These are phyloP conservation scores for Polygonum aviculare DNA, from an alignment of 148 eudicot species.

Conservation along the genomic window DNA sequence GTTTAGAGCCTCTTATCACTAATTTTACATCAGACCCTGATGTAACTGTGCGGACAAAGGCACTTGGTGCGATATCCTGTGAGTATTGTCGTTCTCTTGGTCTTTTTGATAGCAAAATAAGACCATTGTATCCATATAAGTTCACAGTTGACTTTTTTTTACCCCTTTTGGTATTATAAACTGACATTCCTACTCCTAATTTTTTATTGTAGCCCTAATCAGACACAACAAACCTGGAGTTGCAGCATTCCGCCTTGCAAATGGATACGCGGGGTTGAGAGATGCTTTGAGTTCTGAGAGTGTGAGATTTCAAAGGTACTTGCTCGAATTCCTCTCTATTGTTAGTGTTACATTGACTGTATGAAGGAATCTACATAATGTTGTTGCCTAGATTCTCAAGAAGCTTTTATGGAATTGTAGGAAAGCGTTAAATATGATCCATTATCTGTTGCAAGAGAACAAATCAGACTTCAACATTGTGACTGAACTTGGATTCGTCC, in stretches of 20 bases:
- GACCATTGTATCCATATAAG: not conserved
- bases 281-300: slow-evolving; percentile 78
- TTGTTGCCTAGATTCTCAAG: not conserved
- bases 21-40: slow-evolving; percentile 81
- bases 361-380: not conserved
- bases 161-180: not conserved
- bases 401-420: slow-evolving; percentile 30
- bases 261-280: slow-evolving; percentile 76
- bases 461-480: slow-evolving; percentile 39
- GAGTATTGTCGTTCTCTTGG: slow-evolving; percentile 21
- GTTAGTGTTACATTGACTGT: not conserved
- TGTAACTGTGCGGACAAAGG: slow-evolving; percentile 58
- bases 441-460: slow-evolving; percentile 65
- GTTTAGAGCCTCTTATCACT: slow-evolving; percentile 60
- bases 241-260: slow-evolving; percentile 84
- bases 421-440: slow-evolving; percentile 90
- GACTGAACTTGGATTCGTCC: slow-evolving; percentile 74
- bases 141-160: not conserved
- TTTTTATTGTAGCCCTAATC: slow-evolving; percentile 51
- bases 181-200: not conserved
- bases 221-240: slow-evolving; percentile 83
- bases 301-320: slow-evolving; percentile 76
- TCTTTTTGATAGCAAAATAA: not conserved
- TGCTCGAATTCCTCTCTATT: not conserved
- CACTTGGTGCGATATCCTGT: slow-evolving; percentile 94